Base-by-base conservation (phyloP, 441 rosid species). In the Kokia cookei region DNA sequence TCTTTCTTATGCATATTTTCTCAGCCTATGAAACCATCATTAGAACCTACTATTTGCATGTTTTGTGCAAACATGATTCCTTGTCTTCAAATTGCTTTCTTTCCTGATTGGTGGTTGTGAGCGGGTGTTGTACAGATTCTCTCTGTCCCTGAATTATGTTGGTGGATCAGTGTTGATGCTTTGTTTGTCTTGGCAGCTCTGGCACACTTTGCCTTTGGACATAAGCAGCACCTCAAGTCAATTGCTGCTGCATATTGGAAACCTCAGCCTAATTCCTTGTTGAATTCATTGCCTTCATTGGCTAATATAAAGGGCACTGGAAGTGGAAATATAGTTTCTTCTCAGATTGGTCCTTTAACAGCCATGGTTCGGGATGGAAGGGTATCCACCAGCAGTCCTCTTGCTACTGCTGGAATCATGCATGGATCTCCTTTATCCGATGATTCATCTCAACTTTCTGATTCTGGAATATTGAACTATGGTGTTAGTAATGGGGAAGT, bases 381-480 rank as follows among this genome's bases (percentile, higher is more conserved):
- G 84, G 87, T 87, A 77, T 91, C 89, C 73, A 79, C 91, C 32
- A 91, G 99, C 87, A 91, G 98, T 79, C 99, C 98, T 67, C 94
- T 92, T 81, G 82, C 90, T 42, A 79, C 91, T 55, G 85, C 94
- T 78, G 95, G 97, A 79, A 87, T 94, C 69, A 91, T 96, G 98
- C 96, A 89, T 80, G 98, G 98, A 70, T 96, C 98, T 69, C 99
- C 99, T 35, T 76, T 92, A 74, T 94, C 99, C 74, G 98, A 96
- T 84, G 97, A 94, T 89, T 96, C 97, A 70, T 96, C 98, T 72
- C 93, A 88, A 72, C 93, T 88, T 81, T 96, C 99, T 81, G 98
- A 94, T 87, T 90, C 94, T 79, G 98, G 96, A 71, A 83, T 92
- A 48, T 67, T 87, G 77, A 87, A 84, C 80, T 97, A 94, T 75